Base-by-base conservation (phyloP, 2,329 filamentous ascomycete genomes). In the Rhinocladiella similis region DNA sequence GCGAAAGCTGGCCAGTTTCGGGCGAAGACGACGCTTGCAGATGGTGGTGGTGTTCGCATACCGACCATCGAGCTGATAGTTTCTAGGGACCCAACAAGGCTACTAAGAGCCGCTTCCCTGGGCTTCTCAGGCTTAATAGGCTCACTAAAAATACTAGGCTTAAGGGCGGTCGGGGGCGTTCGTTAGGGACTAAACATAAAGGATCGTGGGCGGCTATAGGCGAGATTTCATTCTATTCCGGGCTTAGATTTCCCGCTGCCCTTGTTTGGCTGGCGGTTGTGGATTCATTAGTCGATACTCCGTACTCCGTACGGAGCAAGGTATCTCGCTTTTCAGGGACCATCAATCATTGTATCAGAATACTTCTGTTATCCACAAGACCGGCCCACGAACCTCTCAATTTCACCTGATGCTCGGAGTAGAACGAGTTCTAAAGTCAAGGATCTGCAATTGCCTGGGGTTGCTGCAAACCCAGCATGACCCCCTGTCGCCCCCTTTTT, bases 1-100 rank as follows among this genome's bases (percentile, higher is more conserved):
- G 46, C 29, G 33, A 53, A 53, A 59, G 50, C 52, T 59, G 36
- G 43, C 20, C 20, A 46, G 19, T 46, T 14, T 27, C n/a, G 10
- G 42, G 43, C 42, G 42, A 20, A 22, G 13, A 45, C 13, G 18
- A 45, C 16, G 13, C 14, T 29, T 25, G 43, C 5, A 19, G 22
- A 46, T 7, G 22, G 9, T 4, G 14, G 42, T 27, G 25, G 25
- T 27, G 25, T 27, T 4, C 25, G 25, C 25, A 27, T 3, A 27
- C 3, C 25, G 25, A 27, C 25, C 25, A 27, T n/a, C n/a, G n/a
- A n/a, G n/a, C n/a, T n/a, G n/a, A n/a, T n/a, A n/a, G n/a, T n/a
- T n/a, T n/a, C 25, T 7, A 27, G 25, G 25, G 25, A 7, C 25
- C 25, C 10, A 33, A 12, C 10, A 33, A 33, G 29, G 29, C 29